Evolutionary conservation across 2,329 filamentous ascomycete genomes (phyloP).

Genomic region (Colletotrichum brevisporum): DNA sequence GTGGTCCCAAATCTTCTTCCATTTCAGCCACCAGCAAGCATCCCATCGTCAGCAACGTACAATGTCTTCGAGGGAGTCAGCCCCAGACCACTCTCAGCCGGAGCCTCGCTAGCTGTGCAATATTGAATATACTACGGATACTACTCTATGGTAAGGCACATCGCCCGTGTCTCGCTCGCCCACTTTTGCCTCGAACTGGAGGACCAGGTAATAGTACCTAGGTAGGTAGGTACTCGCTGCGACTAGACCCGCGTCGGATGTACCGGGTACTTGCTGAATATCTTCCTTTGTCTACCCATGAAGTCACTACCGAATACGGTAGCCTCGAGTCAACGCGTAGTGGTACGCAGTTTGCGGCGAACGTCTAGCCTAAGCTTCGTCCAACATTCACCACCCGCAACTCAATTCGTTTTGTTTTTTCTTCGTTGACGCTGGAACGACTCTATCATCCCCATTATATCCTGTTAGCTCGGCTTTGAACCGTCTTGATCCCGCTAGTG

Average conservation of each 20-base stretch:
- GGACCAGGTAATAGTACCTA: neutral
- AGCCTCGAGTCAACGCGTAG: neutral
- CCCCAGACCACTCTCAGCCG: neutral
- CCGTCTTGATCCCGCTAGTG: no score
- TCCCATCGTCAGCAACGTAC: no score
- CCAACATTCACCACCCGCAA: slow-evolving; percentile 6
- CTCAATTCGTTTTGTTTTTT: slow-evolving; percentile 3
- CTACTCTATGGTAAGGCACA: no score
- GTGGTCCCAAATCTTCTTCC: no score
- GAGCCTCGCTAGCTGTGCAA: slow-evolving; percentile 8
- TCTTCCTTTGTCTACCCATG: slow-evolving; percentile 6
- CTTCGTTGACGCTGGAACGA: no score
- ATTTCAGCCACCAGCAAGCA: no score
- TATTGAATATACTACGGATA: no score
- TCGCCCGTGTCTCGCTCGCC: neutral
- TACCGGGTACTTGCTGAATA: neutral
- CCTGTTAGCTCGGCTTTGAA: neutral
- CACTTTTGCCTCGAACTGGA: neutral
- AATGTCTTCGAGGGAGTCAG: neutral
- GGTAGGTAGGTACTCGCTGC: neutral
- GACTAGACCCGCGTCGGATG: neutral
- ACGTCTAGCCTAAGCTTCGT: slow-evolving; percentile 7
- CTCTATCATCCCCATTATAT: neutral
- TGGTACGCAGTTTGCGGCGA: neutral
- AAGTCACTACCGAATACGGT: slow-evolving; percentile 2